phyloP scores from a whole-genome alignment of 2,329 filamentous ascomycete genomes.

The Xylaria sp. region DNA sequence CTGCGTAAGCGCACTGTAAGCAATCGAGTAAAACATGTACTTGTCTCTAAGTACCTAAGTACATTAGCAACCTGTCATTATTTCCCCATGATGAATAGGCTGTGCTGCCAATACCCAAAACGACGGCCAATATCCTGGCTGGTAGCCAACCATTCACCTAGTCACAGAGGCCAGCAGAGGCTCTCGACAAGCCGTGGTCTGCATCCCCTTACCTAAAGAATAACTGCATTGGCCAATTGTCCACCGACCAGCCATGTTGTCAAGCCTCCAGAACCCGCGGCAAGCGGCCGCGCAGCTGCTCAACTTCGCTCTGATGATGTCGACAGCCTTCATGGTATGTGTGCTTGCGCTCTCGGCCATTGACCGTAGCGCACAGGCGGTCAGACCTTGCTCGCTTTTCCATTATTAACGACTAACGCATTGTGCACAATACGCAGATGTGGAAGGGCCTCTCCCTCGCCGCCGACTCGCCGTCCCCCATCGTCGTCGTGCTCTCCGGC shows the following conservation, averaged over 20 bases:
- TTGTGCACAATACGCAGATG: constrained; percentile 59
- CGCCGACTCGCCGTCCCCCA: constrained; percentile 79
- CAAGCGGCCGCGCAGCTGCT: constrained; percentile 84
- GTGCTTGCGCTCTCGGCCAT: background rate
- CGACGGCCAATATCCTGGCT: constrained; percentile 14
- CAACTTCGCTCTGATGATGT: constrained; percentile 91
- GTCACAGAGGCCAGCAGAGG: constrained; percentile 38
- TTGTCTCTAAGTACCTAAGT: background rate
- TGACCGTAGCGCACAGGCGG: no score
- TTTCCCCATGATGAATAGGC: background rate
- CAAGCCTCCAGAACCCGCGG: constrained; percentile 77
- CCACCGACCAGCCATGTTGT: constrained; percentile 67
- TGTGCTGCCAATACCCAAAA: background rate
- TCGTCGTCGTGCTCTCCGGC: constrained; percentile 86
- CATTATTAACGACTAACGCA: constrained; percentile 1
- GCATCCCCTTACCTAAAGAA: background rate
- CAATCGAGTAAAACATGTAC: background rate
- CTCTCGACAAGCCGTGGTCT: background rate
- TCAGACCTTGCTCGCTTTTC: background rate
- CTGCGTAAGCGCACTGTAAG: background rate
- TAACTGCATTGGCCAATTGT: background rate
- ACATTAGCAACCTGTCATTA: constrained; percentile 32
- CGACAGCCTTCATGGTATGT: constrained; percentile 86
- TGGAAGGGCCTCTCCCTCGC: constrained; percentile 89
- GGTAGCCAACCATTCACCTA: constrained; percentile 10